A percentile compares a stretch with the other conserved stretches of the same genome.
Evolutionary conservation across 805 yeast genomes (phyloP).

Genomic region (Jamesozyma piceae): DNA sequence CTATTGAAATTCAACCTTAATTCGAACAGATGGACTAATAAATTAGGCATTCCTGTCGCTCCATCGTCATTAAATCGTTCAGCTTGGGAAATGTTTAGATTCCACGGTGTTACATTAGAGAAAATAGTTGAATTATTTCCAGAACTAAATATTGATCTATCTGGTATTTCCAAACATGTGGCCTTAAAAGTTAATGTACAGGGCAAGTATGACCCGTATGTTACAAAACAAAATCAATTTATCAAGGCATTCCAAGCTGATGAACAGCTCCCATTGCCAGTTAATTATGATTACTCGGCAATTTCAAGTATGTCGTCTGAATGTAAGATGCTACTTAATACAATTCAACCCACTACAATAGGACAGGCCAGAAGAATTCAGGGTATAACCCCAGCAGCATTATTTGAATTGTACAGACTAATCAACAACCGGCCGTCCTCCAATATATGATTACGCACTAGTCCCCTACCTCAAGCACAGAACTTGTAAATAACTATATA

Average conservation of each 20-base stretch:
- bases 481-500: background rate
- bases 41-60: slow-evolving; percentile 41
- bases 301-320: slow-evolving; percentile 66
- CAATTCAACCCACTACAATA: slow-evolving; percentile 75
- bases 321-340: slow-evolving; percentile 57
- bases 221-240: slow-evolving; percentile 60
- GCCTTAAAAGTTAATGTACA: slow-evolving; percentile 61
- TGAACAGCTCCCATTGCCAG: slow-evolving; percentile 66
- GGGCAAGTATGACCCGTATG: slow-evolving; percentile 74
- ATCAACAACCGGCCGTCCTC: background rate
- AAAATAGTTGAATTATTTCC: slow-evolving; percentile 29
- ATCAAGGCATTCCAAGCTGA: slow-evolving; percentile 76
- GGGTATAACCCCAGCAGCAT: slow-evolving; percentile 90
- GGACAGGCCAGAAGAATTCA: slow-evolving; percentile 94
- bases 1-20: slow-evolving; percentile 40
- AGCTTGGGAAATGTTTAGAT: slow-evolving; percentile 66
- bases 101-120: slow-evolving; percentile 35
- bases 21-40: slow-evolving; percentile 54
- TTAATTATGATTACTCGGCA: slow-evolving; percentile 48
- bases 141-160: slow-evolving; percentile 25
- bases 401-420: slow-evolving; percentile 59
- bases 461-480: no score
- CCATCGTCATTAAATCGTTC: slow-evolving; percentile 44
- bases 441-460: no score
- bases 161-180: slow-evolving; percentile 36